Conservation (phyloP, 2,329 filamentous ascomycete genomes). For the Pseudocercospora fijiensis region DNA sequence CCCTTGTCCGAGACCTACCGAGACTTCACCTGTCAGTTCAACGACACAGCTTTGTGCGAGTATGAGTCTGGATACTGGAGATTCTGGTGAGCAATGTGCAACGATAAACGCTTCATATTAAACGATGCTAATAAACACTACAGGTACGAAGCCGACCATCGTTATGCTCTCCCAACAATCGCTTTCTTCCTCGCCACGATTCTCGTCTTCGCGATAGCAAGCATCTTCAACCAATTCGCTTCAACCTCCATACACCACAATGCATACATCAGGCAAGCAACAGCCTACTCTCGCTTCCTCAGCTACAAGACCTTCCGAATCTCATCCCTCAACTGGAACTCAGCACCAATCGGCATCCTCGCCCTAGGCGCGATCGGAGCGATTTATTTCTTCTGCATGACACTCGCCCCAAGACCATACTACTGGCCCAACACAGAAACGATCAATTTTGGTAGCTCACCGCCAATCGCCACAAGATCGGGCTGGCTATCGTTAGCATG, state of each 20-base stretch:
- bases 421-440: slow-evolving; percentile 49
- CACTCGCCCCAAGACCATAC: slow-evolving; percentile 49
- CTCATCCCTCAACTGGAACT: slow-evolving; percentile 42
- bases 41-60: slow-evolving; percentile 47
- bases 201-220: slow-evolving; percentile 48
- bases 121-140: not conserved
- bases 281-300: slow-evolving; percentile 44
- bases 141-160: slow-evolving; percentile 57
- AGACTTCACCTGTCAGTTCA: slow-evolving; percentile 28
- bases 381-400: slow-evolving; percentile 50
- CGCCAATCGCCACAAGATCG: slow-evolving; percentile 54
- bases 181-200: slow-evolving; percentile 55
- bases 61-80: slow-evolving; percentile 49
- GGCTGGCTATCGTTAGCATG: slow-evolving; percentile 56
- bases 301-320: slow-evolving; percentile 45
- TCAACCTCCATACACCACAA: slow-evolving; percentile 5
- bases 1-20: slow-evolving; percentile 44
- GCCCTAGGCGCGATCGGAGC: slow-evolving; percentile 44
- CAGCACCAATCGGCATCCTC: slow-evolving; percentile 48
- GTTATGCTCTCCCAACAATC: slow-evolving; percentile 54
- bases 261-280: slow-evolving; percentile 26
- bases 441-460: slow-evolving; percentile 49
- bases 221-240: slow-evolving; percentile 33
- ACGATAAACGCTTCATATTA: not conserved
- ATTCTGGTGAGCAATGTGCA: slow-evolving; percentile 44